Evolutionary conservation across 2,329 filamentous ascomycete genomes (phyloP).

Genomic region (Pseudopyricularia cyperi): DNA sequence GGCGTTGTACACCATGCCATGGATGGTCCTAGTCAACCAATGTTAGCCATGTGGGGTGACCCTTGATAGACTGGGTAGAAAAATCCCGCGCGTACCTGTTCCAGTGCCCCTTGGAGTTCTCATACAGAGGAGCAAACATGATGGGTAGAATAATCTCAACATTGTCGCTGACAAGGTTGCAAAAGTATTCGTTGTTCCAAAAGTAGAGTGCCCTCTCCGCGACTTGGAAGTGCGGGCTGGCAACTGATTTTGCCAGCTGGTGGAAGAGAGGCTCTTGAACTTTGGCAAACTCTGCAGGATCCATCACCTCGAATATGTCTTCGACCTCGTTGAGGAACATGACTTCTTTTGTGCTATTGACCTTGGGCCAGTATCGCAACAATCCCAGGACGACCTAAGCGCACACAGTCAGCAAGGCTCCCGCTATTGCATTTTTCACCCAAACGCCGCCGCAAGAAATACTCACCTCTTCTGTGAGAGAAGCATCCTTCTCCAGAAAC

Average conservation of each 20-base stretch:
- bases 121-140: constrained; percentile 97
- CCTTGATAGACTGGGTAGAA: background rate
- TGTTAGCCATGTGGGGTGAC: background rate
- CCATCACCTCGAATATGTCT: constrained; percentile 99
- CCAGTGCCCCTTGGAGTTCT: constrained; percentile 99
- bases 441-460: background rate
- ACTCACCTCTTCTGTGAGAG: constrained; percentile 84
- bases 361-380: constrained; percentile 95
- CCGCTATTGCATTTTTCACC: too few relatives aligned
- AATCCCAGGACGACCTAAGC: constrained; percentile 78
- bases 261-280: constrained; percentile 97
- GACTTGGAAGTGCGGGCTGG: constrained; percentile 97
- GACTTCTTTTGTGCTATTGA: constrained; percentile 98
- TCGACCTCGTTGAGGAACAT: constrained; percentile 99
- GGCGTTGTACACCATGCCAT: constrained; percentile 99
- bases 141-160: constrained; percentile 97
- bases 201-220: constrained; percentile 96
- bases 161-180: constrained; percentile 97
- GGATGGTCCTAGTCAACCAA: constrained; percentile 63
- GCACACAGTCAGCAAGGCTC: background rate
- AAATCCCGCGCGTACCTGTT: constrained; percentile 56
- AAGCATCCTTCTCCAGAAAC: constrained; percentile 95
- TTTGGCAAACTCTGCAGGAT: constrained; percentile 95
- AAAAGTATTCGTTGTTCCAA: constrained; percentile 99
- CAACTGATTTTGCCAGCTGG: constrained; percentile 93